phyloP scores from a whole-genome alignment of 1,139 yeast species.

The Suhomyces chickasaworum region DNA sequence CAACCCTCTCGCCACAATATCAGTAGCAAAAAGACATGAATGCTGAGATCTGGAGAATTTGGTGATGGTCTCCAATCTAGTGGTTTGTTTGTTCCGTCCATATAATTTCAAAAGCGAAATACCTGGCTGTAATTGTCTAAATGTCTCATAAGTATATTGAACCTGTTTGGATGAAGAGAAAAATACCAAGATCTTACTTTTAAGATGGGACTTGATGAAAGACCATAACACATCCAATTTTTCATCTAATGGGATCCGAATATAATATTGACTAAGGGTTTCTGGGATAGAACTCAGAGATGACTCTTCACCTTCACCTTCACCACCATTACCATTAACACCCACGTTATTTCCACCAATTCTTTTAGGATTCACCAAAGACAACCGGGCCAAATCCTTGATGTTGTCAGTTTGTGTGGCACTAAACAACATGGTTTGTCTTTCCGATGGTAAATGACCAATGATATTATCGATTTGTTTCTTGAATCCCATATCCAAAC shows the following conservation, averaged over 20 bases:
- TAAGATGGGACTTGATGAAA: conserved; percentile 84
- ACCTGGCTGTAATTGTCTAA: conserved; percentile 93
- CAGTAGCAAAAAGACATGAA: conserved; percentile 92
- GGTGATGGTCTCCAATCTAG: conserved; percentile 84
- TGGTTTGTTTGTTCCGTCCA: conserved; percentile 94
- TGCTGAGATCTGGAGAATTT: conserved; percentile 85
- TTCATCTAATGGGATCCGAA: conserved; percentile 70
- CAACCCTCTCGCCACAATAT: conserved; percentile 94
- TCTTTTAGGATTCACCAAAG: conserved; percentile 76
- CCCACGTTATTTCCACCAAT: conserved; percentile 49
- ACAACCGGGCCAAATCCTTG: conserved; percentile 83
- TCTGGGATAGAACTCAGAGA: conserved; percentile 60
- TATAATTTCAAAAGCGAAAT: conserved; percentile 87
- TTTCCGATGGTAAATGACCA: conserved; percentile 75
- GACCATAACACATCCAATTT: conserved; percentile 87
- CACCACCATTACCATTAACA: conserved; percentile 47
- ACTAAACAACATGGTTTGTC: conserved; percentile 87
- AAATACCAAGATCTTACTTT: conserved; percentile 82
- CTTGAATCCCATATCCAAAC: conserved; percentile 95
- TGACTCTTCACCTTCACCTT: conserved; percentile 47
- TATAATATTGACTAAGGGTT: conserved; percentile 79
- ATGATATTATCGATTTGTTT: conserved; percentile 84
- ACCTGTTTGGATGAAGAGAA: conserved; percentile 94
- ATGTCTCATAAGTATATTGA: conserved; percentile 88
- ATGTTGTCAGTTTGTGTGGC: conserved; percentile 94